Base-by-base conservation (phyloP, 371 early-diverging fungal species). In the Actinomortierella wolfii region DNA sequence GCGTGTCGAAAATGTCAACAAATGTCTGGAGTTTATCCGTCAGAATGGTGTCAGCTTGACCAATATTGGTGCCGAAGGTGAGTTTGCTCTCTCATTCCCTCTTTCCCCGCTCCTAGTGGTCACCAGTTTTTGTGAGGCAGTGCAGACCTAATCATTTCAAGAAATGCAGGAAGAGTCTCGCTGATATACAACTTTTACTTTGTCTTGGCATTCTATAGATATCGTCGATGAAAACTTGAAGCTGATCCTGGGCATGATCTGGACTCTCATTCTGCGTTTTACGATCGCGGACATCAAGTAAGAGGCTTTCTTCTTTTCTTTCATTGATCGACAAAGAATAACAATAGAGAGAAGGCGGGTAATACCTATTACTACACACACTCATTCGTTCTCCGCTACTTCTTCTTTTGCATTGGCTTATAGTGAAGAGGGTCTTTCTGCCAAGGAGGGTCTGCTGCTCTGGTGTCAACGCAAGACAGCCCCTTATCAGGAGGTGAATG, bases 381-480 rank as follows among this genome's bases (percentile, higher is more conserved):
- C n/a, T n/a, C n/a, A n/a, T n/a, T n/a, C n/a, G n/a, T n/a, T n/a
- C n/a, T n/a, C n/a, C 34, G 4, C 11, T 34, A 11, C 34, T 25
- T 34, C 9, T 60, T 20, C 42, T 20, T 11, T 49, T 13, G 23
- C 40, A 14, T 9, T 47, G 20, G 7, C 11, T 34, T 4, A 34
- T 34, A 34, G 34, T 15, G 93, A 97, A 64, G 97, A 95, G 68
- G 97, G 97, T 51, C 84, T 93, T 53, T 92, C 90, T 56, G 97
- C 97, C 41, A 92, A 89, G 79, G 94, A 94, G 61, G 94, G 95
- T 51, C 81, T 98, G 7, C 79, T 98, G 45, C 83, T 94, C 34
- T 99, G 99, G 99, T 97, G 97, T 79, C 98, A 96, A 77, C 83
- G 94, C 54, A 92, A 94, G 60, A 98, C 99, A 4, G 87, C 88